Conservation (phyloP, 2,329 filamentous ascomycete genomes). For the Colletotrichum orchidophilum region DNA sequence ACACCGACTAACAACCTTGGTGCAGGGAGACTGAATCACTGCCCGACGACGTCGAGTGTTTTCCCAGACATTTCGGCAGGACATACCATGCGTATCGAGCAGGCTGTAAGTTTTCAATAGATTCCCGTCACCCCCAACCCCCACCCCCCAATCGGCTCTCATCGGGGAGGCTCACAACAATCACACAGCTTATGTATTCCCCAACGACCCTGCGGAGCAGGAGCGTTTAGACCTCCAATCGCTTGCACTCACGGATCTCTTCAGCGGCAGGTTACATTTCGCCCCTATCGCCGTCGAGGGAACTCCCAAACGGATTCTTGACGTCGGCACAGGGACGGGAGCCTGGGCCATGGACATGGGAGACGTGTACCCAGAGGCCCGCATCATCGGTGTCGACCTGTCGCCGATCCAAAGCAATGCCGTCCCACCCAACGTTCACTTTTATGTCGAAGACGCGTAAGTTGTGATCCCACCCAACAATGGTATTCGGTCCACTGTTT, state of each 20-base stretch:
- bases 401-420: constrained; percentile 73
- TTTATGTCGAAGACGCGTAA: constrained; percentile 74
- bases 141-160: no score
- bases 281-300: constrained; percentile 49
- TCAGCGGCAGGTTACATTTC: constrained; percentile 52
- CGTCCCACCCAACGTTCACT: constrained; percentile 78
- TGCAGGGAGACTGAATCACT: constrained; percentile 46
- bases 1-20: background rate
- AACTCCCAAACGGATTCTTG: constrained; percentile 49
- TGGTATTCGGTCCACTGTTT: background rate
- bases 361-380: constrained; percentile 65
- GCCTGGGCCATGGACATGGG: constrained; percentile 76
- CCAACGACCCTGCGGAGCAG: constrained; percentile 54
- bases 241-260: constrained; percentile 47
- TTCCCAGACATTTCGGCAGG: constrained; percentile 54
- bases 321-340: constrained; percentile 57
- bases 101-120: constrained; percentile 51
- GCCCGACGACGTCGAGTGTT: constrained; percentile 52
- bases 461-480: constrained; percentile 23
- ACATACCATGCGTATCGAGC: constrained; percentile 59
- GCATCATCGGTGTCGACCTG: constrained; percentile 71
- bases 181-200: constrained; percentile 53
- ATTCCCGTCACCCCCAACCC: no score
- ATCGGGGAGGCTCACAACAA: background rate
- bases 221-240: constrained; percentile 53